These are phyloP conservation scores for Geotrichum australiense DNA, from an alignment of 1,139 yeast genomes.

Conservation along the genomic window DNA sequence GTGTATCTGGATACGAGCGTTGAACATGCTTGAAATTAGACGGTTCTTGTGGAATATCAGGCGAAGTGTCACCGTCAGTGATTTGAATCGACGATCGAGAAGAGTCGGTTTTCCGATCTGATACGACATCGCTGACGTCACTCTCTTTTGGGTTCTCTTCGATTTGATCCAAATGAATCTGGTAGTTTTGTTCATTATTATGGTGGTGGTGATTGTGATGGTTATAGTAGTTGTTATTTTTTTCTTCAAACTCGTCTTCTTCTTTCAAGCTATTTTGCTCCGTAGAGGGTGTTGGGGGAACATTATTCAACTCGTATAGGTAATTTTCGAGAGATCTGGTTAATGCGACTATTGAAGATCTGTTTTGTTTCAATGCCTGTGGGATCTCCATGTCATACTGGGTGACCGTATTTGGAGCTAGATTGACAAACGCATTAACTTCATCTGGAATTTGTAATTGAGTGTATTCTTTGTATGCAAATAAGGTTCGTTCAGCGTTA, in stretches of 20 bases:
- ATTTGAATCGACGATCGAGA: constrained; percentile 2
- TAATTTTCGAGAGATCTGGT: constrained; percentile 25
- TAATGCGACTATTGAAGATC: constrained; percentile 19
- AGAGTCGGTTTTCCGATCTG: constrained; percentile 6
- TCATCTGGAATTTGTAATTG: constrained; percentile 26
- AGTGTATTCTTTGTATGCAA: constrained; percentile 26
- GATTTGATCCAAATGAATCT: no score
- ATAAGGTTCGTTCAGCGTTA: constrained; percentile 26
- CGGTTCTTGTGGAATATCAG: no score
- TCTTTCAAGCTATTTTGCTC: background rate
- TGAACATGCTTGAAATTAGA: no score
- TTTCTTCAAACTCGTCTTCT: background rate
- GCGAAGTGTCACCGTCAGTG: no score
- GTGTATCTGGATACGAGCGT: no score
- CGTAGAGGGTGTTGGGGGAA: no score
- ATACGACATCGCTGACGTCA: constrained; percentile 7
- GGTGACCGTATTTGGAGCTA: constrained; percentile 21
- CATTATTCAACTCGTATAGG: constrained; percentile 17
- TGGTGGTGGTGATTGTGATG: background rate
- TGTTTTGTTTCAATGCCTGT: constrained; percentile 21
- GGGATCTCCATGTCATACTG: constrained; percentile 23
- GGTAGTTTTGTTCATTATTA: no score
- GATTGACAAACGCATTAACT: constrained; percentile 20
- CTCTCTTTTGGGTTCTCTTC: constrained; percentile 2
- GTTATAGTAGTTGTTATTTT: background rate